These are phyloP conservation scores for Boletus vinaceobasis DNA, from an alignment of 768 basidiomycete species.

Conservation along the genomic window DNA sequence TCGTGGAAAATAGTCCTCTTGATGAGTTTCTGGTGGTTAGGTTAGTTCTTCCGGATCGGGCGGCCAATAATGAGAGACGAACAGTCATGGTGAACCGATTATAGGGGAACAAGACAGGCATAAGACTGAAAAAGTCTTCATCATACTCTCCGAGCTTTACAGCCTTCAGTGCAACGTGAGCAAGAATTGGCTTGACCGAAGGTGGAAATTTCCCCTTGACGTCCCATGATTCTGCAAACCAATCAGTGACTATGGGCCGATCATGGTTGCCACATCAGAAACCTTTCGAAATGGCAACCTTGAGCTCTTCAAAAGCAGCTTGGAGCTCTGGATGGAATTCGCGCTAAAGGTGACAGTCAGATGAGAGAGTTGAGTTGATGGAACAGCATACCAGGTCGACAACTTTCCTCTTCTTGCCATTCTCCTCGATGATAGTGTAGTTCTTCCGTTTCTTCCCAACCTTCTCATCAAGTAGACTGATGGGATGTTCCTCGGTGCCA, in stretches of 20 bases:
- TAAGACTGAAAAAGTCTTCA: conserved; percentile 85
- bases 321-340: conserved; percentile 74
- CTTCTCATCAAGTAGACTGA: conserved; percentile 41
- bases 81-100: conserved; percentile 94
- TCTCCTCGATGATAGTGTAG: conserved; percentile 49
- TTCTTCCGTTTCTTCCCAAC: conserved; percentile 52
- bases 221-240: conserved; percentile 62
- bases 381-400: conserved; percentile 54
- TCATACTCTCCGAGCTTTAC: conserved; percentile 86
- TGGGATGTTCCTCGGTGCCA: conserved; percentile 51
- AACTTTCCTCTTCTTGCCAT: conserved; percentile 68
- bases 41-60: conserved; percentile 7
- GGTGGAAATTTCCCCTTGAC: conserved; percentile 90
- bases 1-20: conserved; percentile 82
- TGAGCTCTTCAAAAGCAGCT: conserved; percentile 55
- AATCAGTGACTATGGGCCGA: not conserved
- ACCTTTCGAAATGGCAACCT: conserved; percentile 59
- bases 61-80: conserved; percentile 23
- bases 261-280: not conserved
- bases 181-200: conserved; percentile 65
- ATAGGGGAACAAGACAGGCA: conserved; percentile 88
- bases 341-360: conserved; percentile 34
- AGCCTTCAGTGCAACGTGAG: conserved; percentile 71
- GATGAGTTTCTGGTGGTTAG: conserved; percentile 71
- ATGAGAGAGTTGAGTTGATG: not conserved